Evolutionary conservation across 768 basidiomycete species (phyloP).

Genomic region (Naganishia vishniacii): DNA sequence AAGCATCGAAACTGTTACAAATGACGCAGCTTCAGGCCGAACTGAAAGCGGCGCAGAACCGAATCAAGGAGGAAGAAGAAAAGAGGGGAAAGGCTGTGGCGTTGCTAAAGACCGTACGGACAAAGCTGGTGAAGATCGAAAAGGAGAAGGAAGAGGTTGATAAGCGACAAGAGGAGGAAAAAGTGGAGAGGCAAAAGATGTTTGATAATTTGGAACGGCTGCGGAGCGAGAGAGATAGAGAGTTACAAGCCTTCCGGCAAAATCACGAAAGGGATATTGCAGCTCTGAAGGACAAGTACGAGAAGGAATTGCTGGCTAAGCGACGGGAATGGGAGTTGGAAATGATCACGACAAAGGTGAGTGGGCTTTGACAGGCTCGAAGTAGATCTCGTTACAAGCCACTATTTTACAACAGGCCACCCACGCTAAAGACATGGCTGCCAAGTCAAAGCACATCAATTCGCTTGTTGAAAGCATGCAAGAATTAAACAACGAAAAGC

Average conservation of each 20-base stretch:
- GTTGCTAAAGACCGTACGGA: conserved; percentile 86
- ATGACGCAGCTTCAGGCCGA: conserved; percentile 62
- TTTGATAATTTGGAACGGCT: conserved; percentile 62
- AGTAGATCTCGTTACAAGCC: neutral
- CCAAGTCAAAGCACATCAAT: conserved; percentile 60
- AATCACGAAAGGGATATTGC: conserved; percentile 64
- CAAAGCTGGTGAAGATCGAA: conserved; percentile 94
- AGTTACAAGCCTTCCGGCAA: conserved; percentile 52
- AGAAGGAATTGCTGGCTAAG: conserved; percentile 64
- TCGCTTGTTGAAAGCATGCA: conserved; percentile 67
- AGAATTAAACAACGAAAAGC: conserved; percentile 68
- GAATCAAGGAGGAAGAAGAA: conserved; percentile 91
- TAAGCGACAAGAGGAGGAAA: conserved; percentile 61
- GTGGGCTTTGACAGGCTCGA: conserved; percentile 23
- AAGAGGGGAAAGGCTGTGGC: conserved; percentile 91
- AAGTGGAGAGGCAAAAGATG: conserved; percentile 53
- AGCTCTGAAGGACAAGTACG: conserved; percentile 60
- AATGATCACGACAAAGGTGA: conserved; percentile 66
- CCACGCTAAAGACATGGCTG: conserved; percentile 63
- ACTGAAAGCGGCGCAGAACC: conserved; percentile 57
- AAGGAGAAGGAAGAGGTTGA: conserved; percentile 79
- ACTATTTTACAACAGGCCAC: conserved; percentile 54
- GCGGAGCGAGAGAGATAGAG: conserved; percentile 57
- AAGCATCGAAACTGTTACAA: conserved; percentile 56
- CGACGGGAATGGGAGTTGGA: conserved; percentile 74